Conservation (phyloP, 257 asterid genomes). For the Schizonepeta tenuifolia region DNA sequence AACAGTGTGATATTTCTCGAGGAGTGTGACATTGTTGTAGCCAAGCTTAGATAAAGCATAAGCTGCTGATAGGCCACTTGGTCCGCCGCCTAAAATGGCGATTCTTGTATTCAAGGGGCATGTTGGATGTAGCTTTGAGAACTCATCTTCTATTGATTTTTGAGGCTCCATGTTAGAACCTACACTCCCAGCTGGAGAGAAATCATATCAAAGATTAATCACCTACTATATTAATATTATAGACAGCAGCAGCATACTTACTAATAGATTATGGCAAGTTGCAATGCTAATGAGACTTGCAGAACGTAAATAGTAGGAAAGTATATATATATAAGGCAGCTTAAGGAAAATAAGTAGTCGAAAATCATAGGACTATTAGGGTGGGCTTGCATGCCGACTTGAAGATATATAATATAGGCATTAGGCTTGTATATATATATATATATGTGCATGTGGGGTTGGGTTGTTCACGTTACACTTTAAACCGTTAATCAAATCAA, state of each 20-base stretch:
- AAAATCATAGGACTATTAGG: too few relatives aligned
- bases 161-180: constrained; percentile 44
- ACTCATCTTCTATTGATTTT: constrained; percentile 60
- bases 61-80: constrained; percentile 87
- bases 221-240: background rate
- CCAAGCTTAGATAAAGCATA: constrained; percentile 72
- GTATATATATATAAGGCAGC: too few relatives aligned
- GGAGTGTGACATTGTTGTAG: constrained; percentile 62
- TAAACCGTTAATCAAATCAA: too few relatives aligned
- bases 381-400: too few relatives aligned
- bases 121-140: constrained; percentile 68
- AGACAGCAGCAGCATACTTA: background rate
- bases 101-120: constrained; percentile 60
- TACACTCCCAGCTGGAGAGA: background rate
- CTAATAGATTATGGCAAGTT: too few relatives aligned
- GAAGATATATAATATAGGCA: too few relatives aligned
- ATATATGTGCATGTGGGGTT: too few relatives aligned
- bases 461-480: too few relatives aligned
- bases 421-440: too few relatives aligned
- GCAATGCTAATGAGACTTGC: too few relatives aligned
- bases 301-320: too few relatives aligned
- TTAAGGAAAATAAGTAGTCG: too few relatives aligned
- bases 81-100: constrained; percentile 81
- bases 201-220: background rate
- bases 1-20: constrained; percentile 80